A percentile compares a stretch with the other conserved stretches of the same genome.
phyloP scores from a whole-genome alignment of 768 basidiomycete genomes.

The Boletellus emodensis region DNA sequence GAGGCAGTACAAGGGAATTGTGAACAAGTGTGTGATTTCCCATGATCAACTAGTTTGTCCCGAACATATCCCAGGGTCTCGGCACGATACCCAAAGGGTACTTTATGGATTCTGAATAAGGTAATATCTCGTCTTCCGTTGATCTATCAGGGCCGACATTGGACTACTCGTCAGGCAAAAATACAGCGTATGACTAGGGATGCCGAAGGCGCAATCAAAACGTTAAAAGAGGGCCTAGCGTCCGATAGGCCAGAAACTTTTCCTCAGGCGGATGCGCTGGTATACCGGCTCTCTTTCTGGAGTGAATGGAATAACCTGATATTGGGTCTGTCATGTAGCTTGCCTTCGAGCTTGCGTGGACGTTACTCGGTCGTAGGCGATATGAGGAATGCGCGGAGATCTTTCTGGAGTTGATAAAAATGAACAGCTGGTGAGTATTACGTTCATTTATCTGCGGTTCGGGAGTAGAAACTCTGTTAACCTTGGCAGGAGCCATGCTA shows the following conservation, averaged over 20 bases:
- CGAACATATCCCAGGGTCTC: conserved; percentile 40
- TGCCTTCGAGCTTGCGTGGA: conserved; percentile 78
- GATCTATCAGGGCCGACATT: neutral
- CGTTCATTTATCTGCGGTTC: neutral
- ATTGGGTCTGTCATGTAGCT: conserved; percentile 39
- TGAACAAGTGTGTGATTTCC: conserved; percentile 49
- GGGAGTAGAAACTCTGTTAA: neutral
- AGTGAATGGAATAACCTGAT: neutral
- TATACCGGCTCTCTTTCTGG: conserved; percentile 21
- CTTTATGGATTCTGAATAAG: conserved; percentile 71
- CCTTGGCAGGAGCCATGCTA: conserved; percentile 62
- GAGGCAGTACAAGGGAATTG: conserved; percentile 57
- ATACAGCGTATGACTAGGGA: conserved; percentile 70
- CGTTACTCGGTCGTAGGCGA: conserved; percentile 55
- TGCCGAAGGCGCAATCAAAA: conserved; percentile 59
- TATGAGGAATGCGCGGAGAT: conserved; percentile 66
- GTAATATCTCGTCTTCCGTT: conserved; percentile 27
- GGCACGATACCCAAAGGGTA: conserved; percentile 57
- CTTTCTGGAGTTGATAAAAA: conserved; percentile 58
- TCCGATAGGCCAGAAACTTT: conserved; percentile 52
- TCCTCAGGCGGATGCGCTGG: conserved; percentile 69
- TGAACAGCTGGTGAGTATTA: conserved; percentile 61
- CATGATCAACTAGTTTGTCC: neutral
- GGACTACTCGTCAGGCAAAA: conserved; percentile 50
- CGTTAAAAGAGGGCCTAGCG: conserved; percentile 54